Conservation (phyloP, 805 yeast genomes). For the Candida easanensis region DNA sequence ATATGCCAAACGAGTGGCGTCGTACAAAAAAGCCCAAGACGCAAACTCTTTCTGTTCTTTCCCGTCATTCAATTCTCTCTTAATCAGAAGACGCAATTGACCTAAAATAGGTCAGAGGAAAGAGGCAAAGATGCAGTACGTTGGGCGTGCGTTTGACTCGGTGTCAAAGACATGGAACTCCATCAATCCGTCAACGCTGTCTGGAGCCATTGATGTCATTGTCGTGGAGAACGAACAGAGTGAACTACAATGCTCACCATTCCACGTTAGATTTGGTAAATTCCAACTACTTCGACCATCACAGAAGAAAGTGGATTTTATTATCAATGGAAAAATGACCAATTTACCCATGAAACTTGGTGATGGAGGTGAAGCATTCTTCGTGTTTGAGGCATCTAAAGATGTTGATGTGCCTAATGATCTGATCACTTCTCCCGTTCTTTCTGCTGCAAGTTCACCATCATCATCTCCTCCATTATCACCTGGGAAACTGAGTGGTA, state of each 20-base stretch:
- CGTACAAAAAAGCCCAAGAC: too few relatives aligned
- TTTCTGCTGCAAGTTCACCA: slow-evolving; percentile 23
- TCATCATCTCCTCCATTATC: slow-evolving; percentile 25
- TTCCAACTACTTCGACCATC: slow-evolving; percentile 90
- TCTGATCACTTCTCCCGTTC: slow-evolving; percentile 43
- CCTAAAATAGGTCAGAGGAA: neutral
- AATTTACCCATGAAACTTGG: slow-evolving; percentile 94
- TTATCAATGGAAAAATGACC: slow-evolving; percentile 77
- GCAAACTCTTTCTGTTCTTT: too few relatives aligned
- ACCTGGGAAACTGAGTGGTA: slow-evolving; percentile 13
- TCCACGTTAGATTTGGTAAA: slow-evolving; percentile 95
- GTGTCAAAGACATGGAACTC: slow-evolving; percentile 98
- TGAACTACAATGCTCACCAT: slow-evolving; percentile 84
- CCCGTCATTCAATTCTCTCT: neutral
- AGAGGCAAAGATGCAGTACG: slow-evolving; percentile 73
- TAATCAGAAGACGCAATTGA: too few relatives aligned
- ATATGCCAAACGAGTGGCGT: too few relatives aligned
- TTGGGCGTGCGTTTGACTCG: slow-evolving; percentile 91
- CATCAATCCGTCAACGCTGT: slow-evolving; percentile 90
- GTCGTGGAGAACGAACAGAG: slow-evolving; percentile 87
- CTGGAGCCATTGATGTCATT: slow-evolving; percentile 96
- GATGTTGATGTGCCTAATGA: slow-evolving; percentile 63
- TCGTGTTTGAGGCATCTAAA: slow-evolving; percentile 83
- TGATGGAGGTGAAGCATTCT: slow-evolving; percentile 97
- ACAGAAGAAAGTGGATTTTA: slow-evolving; percentile 88